Evolutionary conservation across 805 yeast genomes (phyloP), one percentile per base, ranked within the genome.

Genomic region (Starmera caribaea): DNA sequence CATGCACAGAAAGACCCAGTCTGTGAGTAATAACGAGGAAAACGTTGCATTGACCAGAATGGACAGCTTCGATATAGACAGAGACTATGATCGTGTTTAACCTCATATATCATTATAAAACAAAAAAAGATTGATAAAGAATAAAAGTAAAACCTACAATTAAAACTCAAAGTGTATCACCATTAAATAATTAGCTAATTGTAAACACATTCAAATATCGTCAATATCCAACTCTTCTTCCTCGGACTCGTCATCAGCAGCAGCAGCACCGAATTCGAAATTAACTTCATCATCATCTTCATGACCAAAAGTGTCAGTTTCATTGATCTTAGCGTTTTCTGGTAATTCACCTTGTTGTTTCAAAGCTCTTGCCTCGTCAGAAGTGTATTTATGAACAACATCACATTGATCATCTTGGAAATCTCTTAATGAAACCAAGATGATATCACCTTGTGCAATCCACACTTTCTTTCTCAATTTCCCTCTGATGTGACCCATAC

Each of bases 401-500:
- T 92, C 99, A 72, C 97, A 92, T 64, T 85, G 95, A 46, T 86
- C 96, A 58, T 90, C 97, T 68, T 92, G 97, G 79, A 92, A 92
- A 58, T 92, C 99, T 74, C 99, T 88, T 55, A 92, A 76, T 8
- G 96, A 89, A 36, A 90, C 92, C 59, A 92, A 71, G 52, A 92
- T 87, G 54, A 92, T 92, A 62, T 92, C 99, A 70, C 98, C 98
- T 65, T 88, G 97, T 36, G 85, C 85, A 87, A 92, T 89, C 99
- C 99, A 92, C 45, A 92, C 98, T 77, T 90, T 92, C 81, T 92
- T 92, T 76, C 99, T 85, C 69, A 92, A 76, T 63, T 92, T 92
- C 56, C 99, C 99, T 75, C 99, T 86, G 59, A 92, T 92, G 61
- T 90, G 98, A 15, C 95, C 98, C 77, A 88, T 76, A 72, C 99